Conservation (phyloP, 257 asterid species). For the Salvia hispanica region DNA sequence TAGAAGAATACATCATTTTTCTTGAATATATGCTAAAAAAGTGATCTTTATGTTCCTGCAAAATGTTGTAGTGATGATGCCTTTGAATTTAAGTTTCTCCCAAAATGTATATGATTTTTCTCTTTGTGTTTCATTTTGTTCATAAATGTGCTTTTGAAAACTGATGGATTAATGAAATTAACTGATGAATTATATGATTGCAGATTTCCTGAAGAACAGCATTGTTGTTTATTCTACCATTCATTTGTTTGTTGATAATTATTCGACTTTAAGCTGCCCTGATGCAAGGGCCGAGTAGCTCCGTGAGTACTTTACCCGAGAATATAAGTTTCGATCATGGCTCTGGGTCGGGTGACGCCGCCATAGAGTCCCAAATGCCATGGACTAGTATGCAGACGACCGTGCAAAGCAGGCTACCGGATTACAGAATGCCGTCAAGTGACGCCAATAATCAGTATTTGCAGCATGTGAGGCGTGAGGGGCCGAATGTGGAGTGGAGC, state of each 20-base stretch:
- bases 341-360: constrained; percentile 53
- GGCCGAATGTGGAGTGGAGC: constrained; percentile 57
- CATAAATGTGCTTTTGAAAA: neutral
- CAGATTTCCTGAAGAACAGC: constrained; percentile 47
- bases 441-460: constrained; percentile 47
- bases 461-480: constrained; percentile 49
- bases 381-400: constrained; percentile 55
- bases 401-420: constrained; percentile 37
- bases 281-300: constrained; percentile 88
- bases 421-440: constrained; percentile 35
- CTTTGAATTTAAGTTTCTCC: neutral
- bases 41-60: neutral
- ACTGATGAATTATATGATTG: constrained; percentile 29
- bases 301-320: constrained; percentile 67
- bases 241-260: constrained; percentile 15
- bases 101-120: neutral
- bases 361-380: constrained; percentile 61
- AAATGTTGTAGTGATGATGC: constrained; percentile 22
- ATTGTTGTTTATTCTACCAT: constrained; percentile 21
- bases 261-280: constrained; percentile 36
- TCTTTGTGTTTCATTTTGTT: neutral
- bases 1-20: constrained; percentile 1
- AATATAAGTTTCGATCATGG: constrained; percentile 65
- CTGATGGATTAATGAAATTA: constrained; percentile 13
- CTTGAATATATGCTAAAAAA: neutral